Base-by-base conservation (phyloP, 345 rosid species). In the Lenwebbia sp. region DNA sequence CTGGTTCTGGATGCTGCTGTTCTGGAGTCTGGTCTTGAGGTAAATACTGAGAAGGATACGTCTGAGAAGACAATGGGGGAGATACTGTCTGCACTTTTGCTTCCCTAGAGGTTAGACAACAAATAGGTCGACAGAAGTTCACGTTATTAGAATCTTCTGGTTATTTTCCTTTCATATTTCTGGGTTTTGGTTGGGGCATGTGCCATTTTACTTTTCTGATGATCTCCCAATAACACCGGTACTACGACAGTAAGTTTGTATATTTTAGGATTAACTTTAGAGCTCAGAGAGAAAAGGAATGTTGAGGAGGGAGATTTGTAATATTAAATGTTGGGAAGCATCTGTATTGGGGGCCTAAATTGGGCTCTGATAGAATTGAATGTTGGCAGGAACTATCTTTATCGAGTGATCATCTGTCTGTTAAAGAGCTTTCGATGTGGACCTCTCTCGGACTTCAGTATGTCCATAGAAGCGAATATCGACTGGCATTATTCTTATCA, bases 51-150 rank as follows among this genome's bases (percentile, higher is more conserved):
- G 74, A 92, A 94, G 47, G 92, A 90, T 82, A 87, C 91, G 11
- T 76, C 94, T 10, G 97, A 96, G 92, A 95, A 91, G 92, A 96
- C 97, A 3, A 95, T 95, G 98, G 98, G 99, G 86, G 96, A 97
- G 90, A 96, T 95, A 90, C 89, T 97, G 22, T 93, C 98, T 47
- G 93, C 98, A 13, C 94, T 97, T 83, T 89, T 96, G 85, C 91
- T 95, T 94, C 92, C 91, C 82, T 94, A 93, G 89, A 47, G 83
- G 47, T 47, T 70, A 25, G 47, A 70, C 2, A 37, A 33, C 33
- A 82, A 49, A 49, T 49, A 26, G 52, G 33, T 51, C 37, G 37
- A 82, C 30, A 13, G 54, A 82, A 50, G 54, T 51, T 28, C 37
- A 82, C 28, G 21, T 44, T 25, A n/a, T 25, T 21, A 37, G 81